These are phyloP conservation scores for Onygenales sp. DNA, from an alignment of 2,329 filamentous ascomycete species.

Conservation along the genomic window DNA sequence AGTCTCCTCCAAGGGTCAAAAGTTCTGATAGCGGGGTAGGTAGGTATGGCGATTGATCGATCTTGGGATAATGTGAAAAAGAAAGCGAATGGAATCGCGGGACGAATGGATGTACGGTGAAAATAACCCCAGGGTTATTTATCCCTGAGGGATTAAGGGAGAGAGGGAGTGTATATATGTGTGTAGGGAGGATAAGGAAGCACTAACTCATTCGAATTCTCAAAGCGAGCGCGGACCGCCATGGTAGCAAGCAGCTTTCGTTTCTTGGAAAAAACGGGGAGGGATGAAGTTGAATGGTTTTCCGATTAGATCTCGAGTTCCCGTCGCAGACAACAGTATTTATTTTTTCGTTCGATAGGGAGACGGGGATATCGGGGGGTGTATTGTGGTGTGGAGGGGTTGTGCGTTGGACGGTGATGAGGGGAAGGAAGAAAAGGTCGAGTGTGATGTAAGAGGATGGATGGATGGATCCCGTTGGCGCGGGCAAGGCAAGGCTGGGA, in stretches of 20 bases:
- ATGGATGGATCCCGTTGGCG: too few species aligned
- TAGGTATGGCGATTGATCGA: not conserved
- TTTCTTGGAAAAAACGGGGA: not conserved
- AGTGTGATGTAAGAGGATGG: too few species aligned
- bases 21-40: not conserved
- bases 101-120: not conserved
- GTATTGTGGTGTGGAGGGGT: too few species aligned
- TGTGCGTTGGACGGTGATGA: too few species aligned
- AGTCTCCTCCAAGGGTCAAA: not conserved
- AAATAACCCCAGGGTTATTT: not conserved
- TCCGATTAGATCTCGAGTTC: not conserved
- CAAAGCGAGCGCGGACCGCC: slow-evolving; percentile 41
- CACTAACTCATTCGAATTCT: slow-evolving; percentile 41
- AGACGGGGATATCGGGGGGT: too few species aligned
- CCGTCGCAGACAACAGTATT: too few species aligned
- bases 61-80: not conserved
- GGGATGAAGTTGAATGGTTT: not conserved
- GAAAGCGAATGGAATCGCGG: not conserved
- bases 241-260: slow-evolving; percentile 18
- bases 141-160: not conserved
- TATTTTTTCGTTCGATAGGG: too few species aligned
- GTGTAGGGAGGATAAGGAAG: not conserved
- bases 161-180: too few species aligned
- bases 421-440: too few species aligned
- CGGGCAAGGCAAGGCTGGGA: too few species aligned